A percentile compares a stretch with the other conserved stretches of the same genome.
Conservation (phyloP, 345 rosid genomes). For the Eucalyptus leucophloia region DNA sequence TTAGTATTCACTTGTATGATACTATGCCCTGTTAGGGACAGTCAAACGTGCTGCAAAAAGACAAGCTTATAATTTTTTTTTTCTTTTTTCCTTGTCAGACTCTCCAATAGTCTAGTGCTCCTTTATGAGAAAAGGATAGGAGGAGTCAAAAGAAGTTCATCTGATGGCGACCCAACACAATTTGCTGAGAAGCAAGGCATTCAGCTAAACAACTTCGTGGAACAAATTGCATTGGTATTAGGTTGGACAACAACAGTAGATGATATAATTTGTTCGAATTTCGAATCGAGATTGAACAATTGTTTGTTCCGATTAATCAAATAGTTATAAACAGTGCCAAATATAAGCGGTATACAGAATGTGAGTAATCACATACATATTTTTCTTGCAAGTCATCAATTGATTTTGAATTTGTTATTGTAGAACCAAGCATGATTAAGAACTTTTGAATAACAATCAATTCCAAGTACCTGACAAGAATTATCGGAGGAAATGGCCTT, state of each 20-base stretch:
- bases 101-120: neutral
- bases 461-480: conserved; percentile 26
- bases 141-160: neutral
- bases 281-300: neutral
- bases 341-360: neutral
- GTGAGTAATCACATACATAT: neutral
- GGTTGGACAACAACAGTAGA: no score
- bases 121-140: neutral
- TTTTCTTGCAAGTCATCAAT: neutral
- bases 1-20: neutral
- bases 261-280: neutral
- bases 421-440: neutral
- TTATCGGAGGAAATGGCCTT: neutral
- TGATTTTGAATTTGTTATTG: neutral
- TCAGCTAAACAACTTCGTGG: no score
- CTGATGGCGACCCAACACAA: neutral
- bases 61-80: neutral
- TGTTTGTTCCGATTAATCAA: neutral
- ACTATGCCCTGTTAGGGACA: neutral
- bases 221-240: no score
- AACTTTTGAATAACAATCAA: no score
- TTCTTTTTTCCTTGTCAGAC: neutral
- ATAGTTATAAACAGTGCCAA: neutral
- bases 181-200: neutral
- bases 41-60: neutral